Percentiles rank a stretch among this genome's conserved stretches.
These are phyloP conservation scores for Cylindrotheca closterium DNA, from an alignment of 108 stramenopile genomes.

Conservation along the genomic window DNA sequence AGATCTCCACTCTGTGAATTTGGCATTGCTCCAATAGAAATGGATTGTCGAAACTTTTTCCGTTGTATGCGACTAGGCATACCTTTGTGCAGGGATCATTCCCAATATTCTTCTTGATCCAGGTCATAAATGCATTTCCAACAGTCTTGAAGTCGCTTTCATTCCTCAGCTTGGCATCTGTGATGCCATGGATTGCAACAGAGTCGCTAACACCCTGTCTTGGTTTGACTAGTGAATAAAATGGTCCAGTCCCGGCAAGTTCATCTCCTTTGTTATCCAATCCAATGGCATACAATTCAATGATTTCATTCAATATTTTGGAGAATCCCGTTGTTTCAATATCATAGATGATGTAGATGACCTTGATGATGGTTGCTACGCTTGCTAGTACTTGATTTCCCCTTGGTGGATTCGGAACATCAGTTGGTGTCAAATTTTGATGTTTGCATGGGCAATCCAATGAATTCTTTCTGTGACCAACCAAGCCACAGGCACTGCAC, in stretches of 20 bases:
- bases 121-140: neutral
- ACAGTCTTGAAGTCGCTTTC: neutral
- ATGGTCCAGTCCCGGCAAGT: too few relatives aligned
- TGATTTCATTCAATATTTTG: neutral
- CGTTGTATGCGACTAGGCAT: constrained; percentile 3
- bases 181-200: neutral
- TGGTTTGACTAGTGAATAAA: neutral
- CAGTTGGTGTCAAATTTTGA: too few relatives aligned
- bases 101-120: neutral
- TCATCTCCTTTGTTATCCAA: too few relatives aligned
- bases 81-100: too few relatives aligned
- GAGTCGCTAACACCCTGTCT: neutral
- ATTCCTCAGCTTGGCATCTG: neutral
- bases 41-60: neutral
- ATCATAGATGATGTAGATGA: constrained; percentile 5
- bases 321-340: constrained; percentile 4
- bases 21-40: too few relatives aligned
- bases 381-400: too few relatives aligned
- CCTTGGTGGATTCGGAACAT: too few relatives aligned
- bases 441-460: too few relatives aligned
- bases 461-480: too few relatives aligned
- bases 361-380: too few relatives aligned
- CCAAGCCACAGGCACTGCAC: too few relatives aligned
- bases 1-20: too few relatives aligned
- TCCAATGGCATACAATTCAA: constrained; percentile 5